Conservation (phyloP, 768 basidiomycete genomes). For the Auricularia auricula-judae region DNA sequence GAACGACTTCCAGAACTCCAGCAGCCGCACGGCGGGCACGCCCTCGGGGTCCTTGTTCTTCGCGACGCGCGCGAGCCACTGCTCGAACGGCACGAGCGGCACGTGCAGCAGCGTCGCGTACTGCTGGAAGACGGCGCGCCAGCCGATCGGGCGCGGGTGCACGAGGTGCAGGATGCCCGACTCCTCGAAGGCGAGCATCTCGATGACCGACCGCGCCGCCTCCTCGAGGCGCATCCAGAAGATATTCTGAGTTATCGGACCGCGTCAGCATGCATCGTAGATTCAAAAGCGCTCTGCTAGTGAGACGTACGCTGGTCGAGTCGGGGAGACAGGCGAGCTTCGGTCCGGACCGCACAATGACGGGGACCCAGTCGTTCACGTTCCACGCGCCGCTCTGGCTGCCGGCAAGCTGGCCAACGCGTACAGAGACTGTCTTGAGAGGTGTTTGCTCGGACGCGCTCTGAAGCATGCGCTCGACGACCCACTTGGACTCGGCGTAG, state of each 20-base stretch:
- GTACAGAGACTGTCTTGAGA: constrained; percentile 23
- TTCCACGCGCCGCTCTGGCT: constrained; percentile 29
- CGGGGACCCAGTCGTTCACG: constrained; percentile 34
- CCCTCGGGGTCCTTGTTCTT: background rate
- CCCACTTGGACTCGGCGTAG: constrained; percentile 39
- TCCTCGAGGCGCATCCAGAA: constrained; percentile 15
- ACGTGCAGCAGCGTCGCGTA: constrained; percentile 10
- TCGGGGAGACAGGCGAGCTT: constrained; percentile 23
- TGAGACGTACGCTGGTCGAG: constrained; percentile 17
- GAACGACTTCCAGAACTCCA: constrained; percentile 12
- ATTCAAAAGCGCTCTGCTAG: background rate
- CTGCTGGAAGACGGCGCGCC: constrained; percentile 4
- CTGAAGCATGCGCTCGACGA: constrained; percentile 22
- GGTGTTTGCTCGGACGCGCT: constrained; percentile 18
- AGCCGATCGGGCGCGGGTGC: constrained; percentile 14
- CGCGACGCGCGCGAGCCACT: constrained; percentile 13
- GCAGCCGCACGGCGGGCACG: constrained; percentile 16
- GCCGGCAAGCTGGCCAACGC: constrained; percentile 29
- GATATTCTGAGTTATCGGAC: background rate
- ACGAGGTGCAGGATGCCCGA: constrained; percentile 13
- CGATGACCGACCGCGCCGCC: constrained; percentile 15
- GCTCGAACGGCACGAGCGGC: constrained; percentile 14
- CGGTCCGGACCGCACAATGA: constrained; percentile 25
- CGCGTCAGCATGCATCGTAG: background rate
- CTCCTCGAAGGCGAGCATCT: constrained; percentile 10